Percentiles rank a stretch among this genome's conserved stretches.
These are phyloP conservation scores for Aspergillus versicolor DNA, from an alignment of 2,329 filamentous ascomycete genomes.

Conservation along the genomic window DNA sequence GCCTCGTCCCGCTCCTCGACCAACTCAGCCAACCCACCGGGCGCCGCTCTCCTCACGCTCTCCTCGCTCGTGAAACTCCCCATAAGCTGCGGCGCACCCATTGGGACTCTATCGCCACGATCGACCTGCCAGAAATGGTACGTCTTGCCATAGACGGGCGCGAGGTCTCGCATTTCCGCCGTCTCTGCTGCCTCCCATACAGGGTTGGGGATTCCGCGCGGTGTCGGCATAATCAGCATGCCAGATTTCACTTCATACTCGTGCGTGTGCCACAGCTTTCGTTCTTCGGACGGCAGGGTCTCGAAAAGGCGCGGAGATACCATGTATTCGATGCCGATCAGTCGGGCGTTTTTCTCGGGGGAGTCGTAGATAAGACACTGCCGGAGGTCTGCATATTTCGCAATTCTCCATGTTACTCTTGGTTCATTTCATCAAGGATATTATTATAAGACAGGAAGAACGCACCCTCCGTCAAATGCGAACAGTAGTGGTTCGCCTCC, in stretches of 20 bases:
- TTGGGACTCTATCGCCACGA: slow-evolving; percentile 63
- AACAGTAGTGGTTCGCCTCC: slow-evolving; percentile 83
- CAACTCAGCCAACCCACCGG: slow-evolving; percentile 33
- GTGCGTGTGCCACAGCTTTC: slow-evolving; percentile 76
- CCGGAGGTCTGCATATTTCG: slow-evolving; percentile 60
- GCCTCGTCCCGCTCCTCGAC: slow-evolving; percentile 54
- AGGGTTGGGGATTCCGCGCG: slow-evolving; percentile 46
- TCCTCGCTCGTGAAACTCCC: slow-evolving; percentile 51
- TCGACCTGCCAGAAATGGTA: slow-evolving; percentile 88
- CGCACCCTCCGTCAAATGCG: slow-evolving; percentile 65
- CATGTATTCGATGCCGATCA: slow-evolving; percentile 90
- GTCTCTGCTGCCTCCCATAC: slow-evolving; percentile 77
- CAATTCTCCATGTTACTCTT: neutral
- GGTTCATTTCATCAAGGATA: neutral
- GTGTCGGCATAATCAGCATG: slow-evolving; percentile 44
- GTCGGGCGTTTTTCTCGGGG: slow-evolving; percentile 62
- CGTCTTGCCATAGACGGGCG: slow-evolving; percentile 76
- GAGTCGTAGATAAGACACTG: slow-evolving; percentile 86
- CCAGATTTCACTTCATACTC: slow-evolving; percentile 49
- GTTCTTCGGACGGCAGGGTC: slow-evolving; percentile 65
- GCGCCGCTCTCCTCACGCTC: slow-evolving; percentile 22
- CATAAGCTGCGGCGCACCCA: slow-evolving; percentile 64
- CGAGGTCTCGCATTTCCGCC: slow-evolving; percentile 74
- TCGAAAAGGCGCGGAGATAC: slow-evolving; percentile 69
- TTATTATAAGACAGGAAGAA: neutral